These are phyloP conservation scores for Cladosporium sp. DNA, from an alignment of 2,329 filamentous ascomycete genomes.

Conservation along the genomic window DNA sequence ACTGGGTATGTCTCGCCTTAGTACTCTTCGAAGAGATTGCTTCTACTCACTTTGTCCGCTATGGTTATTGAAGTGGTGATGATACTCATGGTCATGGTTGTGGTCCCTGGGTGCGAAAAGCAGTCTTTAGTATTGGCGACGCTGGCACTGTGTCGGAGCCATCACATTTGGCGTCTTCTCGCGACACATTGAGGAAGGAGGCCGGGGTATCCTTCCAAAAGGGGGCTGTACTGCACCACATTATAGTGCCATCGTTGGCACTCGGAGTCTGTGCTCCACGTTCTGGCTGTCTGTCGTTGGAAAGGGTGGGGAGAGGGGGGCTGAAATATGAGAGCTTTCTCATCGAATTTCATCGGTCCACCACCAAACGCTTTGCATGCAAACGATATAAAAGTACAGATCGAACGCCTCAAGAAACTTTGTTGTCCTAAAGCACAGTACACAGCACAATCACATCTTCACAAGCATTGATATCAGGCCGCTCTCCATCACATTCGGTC, in stretches of 20 bases:
- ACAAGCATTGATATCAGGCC: not conserved
- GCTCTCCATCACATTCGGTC: not conserved
- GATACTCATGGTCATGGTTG: not conserved
- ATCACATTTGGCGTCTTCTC: not conserved
- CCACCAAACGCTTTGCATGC: not conserved
- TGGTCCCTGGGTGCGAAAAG: not conserved
- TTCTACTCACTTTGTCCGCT: not conserved
- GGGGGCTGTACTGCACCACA: not conserved
- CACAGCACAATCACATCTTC: not conserved
- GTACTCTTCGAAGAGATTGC: not conserved
- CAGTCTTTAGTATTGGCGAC: not conserved
- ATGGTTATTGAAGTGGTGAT: not conserved
- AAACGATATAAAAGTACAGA: not conserved
- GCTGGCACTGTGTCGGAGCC: not conserved
- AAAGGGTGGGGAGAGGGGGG: not conserved
- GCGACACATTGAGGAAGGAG: not conserved
- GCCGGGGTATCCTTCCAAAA: not conserved
- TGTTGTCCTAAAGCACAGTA: not conserved
- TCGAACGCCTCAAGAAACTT: not conserved
- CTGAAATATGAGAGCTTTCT: not conserved
- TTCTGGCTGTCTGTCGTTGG: not conserved
- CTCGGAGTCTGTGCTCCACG: not conserved
- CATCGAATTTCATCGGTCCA: not conserved
- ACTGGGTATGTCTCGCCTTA: not conserved
- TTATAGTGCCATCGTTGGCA: not conserved